Evolutionary conservation across 768 basidiomycete species (phyloP).

Genomic region (Kwoniella pini): DNA sequence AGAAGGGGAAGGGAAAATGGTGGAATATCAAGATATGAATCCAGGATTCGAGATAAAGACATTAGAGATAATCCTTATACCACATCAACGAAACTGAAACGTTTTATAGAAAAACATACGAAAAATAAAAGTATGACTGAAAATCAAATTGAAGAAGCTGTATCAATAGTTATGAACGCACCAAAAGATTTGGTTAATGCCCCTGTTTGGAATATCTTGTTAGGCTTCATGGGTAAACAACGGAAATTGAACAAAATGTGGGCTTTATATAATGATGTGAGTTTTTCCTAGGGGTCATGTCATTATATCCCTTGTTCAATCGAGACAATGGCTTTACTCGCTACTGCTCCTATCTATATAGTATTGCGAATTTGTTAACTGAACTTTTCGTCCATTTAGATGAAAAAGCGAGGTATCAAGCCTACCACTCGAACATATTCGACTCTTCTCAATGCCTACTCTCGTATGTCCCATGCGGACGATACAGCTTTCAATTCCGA

Average conservation of each 20-base stretch:
- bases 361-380: not conserved
- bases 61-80: conserved; percentile 9
- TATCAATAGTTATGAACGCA: conserved; percentile 26
- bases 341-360: not conserved
- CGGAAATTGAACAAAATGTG: conserved; percentile 45
- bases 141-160: conserved; percentile 16
- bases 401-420: conserved; percentile 52
- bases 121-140: conserved; percentile 4
- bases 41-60: not conserved
- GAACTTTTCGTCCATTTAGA: conserved; percentile 24
- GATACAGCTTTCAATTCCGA: not conserved
- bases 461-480: conserved; percentile 18
- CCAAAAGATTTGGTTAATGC: conserved; percentile 33
- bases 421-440: conserved; percentile 47
- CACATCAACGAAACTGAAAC: conserved; percentile 3
- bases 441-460: conserved; percentile 42
- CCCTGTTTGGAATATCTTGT: conserved; percentile 47
- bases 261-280: conserved; percentile 49
- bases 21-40: not conserved
- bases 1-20: not conserved
- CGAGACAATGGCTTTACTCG: not conserved
- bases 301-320: no score
- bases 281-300: no score
- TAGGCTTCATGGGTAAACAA: conserved; percentile 37
- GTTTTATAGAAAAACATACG: conserved; percentile 14